Base-by-base conservation (phyloP, 2,329 filamentous ascomycete species). In the Septoria petroselini region DNA sequence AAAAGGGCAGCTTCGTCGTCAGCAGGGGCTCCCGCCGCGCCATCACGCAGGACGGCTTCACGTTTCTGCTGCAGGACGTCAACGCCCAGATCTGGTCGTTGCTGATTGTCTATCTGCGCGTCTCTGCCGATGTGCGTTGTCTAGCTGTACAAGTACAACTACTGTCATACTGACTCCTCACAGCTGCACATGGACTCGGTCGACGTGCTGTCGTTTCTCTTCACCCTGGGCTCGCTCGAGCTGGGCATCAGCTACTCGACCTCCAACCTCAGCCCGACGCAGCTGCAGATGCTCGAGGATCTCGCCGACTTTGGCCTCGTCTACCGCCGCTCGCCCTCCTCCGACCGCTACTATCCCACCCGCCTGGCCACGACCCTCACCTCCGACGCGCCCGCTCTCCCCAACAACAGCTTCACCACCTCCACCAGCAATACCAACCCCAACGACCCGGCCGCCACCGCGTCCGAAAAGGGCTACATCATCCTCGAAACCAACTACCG, bases 401-500 rank as follows among this genome's bases (percentile, higher is more conserved):
- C 86, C 47, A 84, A 81, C 69, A 81, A 84, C 42, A 82, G 83
- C 7, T 82, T 91, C 41, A 58, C 61, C 41, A 58, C 61, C 23
- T 84, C 85, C 34, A 84, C 84, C 6, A 78, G 83, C 1, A 48
- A 53, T 54, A 59, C 61, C 50, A 52, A 48, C 31, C 45, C 59
- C 15, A 55, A 62, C 27, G 60, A 55, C 11, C 50, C 58, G 29
- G 64, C 49, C 39, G 59, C 60, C 58, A 71, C 70, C 18, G 62
- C 69, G 1, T 64, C 70, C 44, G 73, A 78, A 41, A 83, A 84
- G 62, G 91, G 91, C 55, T 93, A 89, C 73, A 89, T 98, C 65
- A 91, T 98, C 63, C 82, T 98, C 59, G 93, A 98, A 74, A 98
- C 93, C 7, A 98, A 98, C 72, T 97, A 96, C 73, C 87, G 93